A percentile compares a stretch with the other conserved stretches of the same genome.
Conservation (phyloP, 1,284 basidiomycete species). For the Apiotrichum mycotoxinovorans region DNA sequence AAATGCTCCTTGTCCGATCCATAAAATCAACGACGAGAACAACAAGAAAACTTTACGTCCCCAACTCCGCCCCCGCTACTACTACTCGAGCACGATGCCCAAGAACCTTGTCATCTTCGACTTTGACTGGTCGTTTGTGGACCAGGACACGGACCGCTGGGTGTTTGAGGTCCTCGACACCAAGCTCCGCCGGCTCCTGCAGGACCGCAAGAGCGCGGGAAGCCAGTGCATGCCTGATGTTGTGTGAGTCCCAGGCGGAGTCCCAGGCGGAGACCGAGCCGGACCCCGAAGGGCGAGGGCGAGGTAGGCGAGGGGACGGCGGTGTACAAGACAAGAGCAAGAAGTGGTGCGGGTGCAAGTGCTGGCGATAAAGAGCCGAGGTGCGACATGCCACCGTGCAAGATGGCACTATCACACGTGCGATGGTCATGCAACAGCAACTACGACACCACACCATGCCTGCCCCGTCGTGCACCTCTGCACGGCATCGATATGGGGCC, state of each 20-base stretch:
- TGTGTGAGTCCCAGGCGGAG: slow-evolving; percentile 60
- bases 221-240: slow-evolving; percentile 86
- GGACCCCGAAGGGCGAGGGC: neutral
- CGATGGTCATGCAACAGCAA: too few relatives aligned
- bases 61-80: neutral
- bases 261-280: neutral
- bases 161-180: slow-evolving; percentile 88
- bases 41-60: neutral
- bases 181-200: slow-evolving; percentile 77
- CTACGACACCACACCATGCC: too few relatives aligned
- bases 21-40: too few relatives aligned
- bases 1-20: too few relatives aligned
- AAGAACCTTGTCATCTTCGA: slow-evolving; percentile 90
- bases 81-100: slow-evolving; percentile 17
- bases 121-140: slow-evolving; percentile 87
- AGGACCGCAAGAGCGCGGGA: slow-evolving; percentile 59
- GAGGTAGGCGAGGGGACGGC: neutral
- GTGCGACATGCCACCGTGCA: too few relatives aligned
- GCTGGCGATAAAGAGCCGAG: too few relatives aligned
- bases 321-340: too few relatives aligned
- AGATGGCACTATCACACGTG: too few relatives aligned
- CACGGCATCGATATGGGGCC: too few relatives aligned
- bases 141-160: slow-evolving; percentile 97
- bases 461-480: too few relatives aligned
- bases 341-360: too few relatives aligned